phyloP scores from a whole-genome alignment of 2,329 filamentous ascomycete species.

The Macrophomina phaseolina region DNA sequence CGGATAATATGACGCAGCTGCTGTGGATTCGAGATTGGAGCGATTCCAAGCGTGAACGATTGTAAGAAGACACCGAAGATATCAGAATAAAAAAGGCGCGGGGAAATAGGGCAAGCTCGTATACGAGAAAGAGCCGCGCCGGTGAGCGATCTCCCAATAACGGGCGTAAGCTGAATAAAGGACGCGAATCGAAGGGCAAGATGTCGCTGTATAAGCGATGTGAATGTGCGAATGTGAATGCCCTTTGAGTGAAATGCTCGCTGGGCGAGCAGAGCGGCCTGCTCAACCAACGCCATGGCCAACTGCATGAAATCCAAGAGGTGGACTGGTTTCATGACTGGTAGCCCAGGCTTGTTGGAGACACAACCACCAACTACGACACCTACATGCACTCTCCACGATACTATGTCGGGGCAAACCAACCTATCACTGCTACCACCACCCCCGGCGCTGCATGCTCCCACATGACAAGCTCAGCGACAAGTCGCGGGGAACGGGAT shows the following conservation, averaged over 20 bases:
- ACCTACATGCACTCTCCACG: neutral
- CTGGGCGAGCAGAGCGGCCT: constrained; percentile 6
- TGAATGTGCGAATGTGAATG: neutral
- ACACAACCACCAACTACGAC: neutral
- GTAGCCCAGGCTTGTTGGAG: neutral
- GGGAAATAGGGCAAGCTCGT: neutral
- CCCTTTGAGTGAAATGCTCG: neutral
- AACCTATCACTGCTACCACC: neutral
- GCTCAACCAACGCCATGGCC: constrained; percentile 10
- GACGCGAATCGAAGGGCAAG: neutral
- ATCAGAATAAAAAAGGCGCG: neutral
- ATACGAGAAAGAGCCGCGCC: constrained; percentile 14
- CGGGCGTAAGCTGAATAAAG: neutral
- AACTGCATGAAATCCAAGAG: constrained; percentile 9
- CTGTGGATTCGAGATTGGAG: constrained; percentile 2
- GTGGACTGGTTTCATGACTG: constrained; percentile 1
- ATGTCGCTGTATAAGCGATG: constrained; percentile 1
- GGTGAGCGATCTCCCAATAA: constrained; percentile 4
- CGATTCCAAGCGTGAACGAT: neutral
- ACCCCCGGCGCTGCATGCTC: neutral
- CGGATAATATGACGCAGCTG: constrained; percentile 16
- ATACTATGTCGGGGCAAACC: neutral
- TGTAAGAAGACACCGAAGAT: neutral
- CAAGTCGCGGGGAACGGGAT: neutral
- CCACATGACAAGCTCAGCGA: constrained; percentile 1